phyloP scores from a whole-genome alignment of 305 asterid species.

The Fraxinus latifolia region DNA sequence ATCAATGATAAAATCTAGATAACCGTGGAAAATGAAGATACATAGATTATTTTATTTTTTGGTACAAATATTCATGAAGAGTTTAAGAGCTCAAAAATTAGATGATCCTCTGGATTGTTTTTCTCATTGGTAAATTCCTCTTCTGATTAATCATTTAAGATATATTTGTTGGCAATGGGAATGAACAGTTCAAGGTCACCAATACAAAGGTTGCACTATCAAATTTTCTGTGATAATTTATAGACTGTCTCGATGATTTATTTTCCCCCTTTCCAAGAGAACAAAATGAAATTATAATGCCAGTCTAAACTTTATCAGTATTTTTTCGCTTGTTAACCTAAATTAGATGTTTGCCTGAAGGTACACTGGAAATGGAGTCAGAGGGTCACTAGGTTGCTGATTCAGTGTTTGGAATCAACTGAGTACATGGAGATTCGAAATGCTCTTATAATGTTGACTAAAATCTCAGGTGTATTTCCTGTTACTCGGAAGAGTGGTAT shows the following conservation, averaged over 20 bases:
- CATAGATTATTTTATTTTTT: background rate
- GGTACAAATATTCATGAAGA: background rate
- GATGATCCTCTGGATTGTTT: background rate
- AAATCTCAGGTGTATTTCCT: constrained; percentile 85
- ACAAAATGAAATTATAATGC: constrained; percentile 14
- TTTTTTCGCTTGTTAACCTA: background rate
- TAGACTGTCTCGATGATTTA: background rate
- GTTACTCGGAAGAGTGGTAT: constrained; percentile 98
- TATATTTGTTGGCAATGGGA: background rate
- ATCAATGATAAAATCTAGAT: background rate
- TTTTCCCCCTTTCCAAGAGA: background rate
- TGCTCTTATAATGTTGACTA: constrained; percentile 88
- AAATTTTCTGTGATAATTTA: background rate
- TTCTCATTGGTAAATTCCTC: background rate
- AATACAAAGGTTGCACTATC: constrained; percentile 1
- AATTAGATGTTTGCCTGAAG: constrained; percentile 38
- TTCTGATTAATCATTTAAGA: background rate
- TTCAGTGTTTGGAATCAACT: constrained; percentile 91
- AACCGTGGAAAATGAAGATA: background rate
- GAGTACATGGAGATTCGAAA: constrained; percentile 99
- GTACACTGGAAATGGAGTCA: constrained; percentile 99
- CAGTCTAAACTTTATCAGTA: background rate
- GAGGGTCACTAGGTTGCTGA: constrained; percentile 85
- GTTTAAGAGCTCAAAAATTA: background rate
- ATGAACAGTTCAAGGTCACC: constrained; percentile 7